Conservation (phyloP, 768 basidiomycete species). For the Boletellus emodensis region DNA sequence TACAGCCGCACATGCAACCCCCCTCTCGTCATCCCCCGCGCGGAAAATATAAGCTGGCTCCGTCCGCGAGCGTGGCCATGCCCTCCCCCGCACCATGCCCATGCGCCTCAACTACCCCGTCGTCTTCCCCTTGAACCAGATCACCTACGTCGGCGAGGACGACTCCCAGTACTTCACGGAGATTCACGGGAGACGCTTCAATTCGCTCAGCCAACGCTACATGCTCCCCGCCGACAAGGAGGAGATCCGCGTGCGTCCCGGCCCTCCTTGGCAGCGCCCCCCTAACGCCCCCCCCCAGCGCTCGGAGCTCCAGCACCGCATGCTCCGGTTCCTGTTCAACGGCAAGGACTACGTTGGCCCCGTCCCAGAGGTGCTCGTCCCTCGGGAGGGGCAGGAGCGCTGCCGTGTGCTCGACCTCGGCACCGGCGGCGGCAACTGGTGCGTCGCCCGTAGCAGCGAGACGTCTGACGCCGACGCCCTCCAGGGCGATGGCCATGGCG, state of each 20-base stretch:
- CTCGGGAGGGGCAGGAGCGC: slow-evolving; percentile 28
- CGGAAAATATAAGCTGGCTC: slow-evolving; percentile 31
- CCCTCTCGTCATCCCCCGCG: slow-evolving; percentile 33
- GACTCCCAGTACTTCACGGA: slow-evolving; percentile 51
- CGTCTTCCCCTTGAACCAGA: slow-evolving; percentile 34
- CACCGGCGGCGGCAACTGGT: slow-evolving; percentile 66
- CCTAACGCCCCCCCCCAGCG: slow-evolving; percentile 40
- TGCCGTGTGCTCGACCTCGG: slow-evolving; percentile 60
- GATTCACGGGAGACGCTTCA: slow-evolving; percentile 51
- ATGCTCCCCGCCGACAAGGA: slow-evolving; percentile 65
- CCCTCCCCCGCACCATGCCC: slow-evolving; percentile 14
- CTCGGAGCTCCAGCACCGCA: slow-evolving; percentile 57
- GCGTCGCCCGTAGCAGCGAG: slow-evolving; percentile 3
- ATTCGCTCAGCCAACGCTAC: slow-evolving; percentile 52
- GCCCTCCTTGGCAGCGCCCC: neutral
- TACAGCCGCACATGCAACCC: slow-evolving; percentile 24
- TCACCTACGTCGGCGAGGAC: slow-evolving; percentile 40
- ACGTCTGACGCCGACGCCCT: neutral
- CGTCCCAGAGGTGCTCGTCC: slow-evolving; percentile 50
- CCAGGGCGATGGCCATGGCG: slow-evolving; percentile 70
- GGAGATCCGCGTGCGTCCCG: slow-evolving; percentile 50
- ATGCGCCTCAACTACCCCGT: slow-evolving; percentile 32
- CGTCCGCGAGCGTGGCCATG: slow-evolving; percentile 16
- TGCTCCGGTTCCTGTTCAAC: slow-evolving; percentile 62
- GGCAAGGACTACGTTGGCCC: slow-evolving; percentile 68